phyloP scores from a whole-genome alignment of 176 grass and related monocot genomes.

The Musa beccarii region DNA sequence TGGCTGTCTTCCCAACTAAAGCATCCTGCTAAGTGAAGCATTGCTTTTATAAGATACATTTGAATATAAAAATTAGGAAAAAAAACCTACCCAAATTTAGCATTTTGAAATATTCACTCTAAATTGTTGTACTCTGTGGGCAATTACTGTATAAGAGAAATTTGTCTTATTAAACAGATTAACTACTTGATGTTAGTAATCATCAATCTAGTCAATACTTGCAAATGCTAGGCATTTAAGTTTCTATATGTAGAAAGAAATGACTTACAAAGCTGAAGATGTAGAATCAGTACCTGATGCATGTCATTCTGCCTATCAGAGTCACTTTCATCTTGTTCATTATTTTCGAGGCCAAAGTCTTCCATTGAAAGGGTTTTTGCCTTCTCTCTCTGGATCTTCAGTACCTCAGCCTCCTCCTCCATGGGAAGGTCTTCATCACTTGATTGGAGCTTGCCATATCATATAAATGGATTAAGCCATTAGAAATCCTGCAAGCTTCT shows the following conservation, averaged over 20 bases:
- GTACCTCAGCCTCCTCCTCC: constrained; percentile 53
- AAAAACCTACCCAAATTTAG: neutral
- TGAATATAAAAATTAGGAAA: neutral
- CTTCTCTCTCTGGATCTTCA: constrained; percentile 44
- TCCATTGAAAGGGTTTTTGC: constrained; percentile 48
- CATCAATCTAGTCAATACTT: neutral
- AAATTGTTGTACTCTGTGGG: neutral
- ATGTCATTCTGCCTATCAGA: constrained; percentile 24
- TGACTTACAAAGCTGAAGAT: constrained; percentile 13
- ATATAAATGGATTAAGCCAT: neutral
- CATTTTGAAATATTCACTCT: neutral
- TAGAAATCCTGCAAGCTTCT: neutral
- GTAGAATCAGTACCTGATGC: constrained; percentile 34
- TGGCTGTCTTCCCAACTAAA: constrained; percentile 28
- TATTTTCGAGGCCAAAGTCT: constrained; percentile 63
- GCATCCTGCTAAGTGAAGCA: constrained; percentile 17
- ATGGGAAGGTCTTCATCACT: constrained; percentile 50
- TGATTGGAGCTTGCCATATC: constrained; percentile 28
- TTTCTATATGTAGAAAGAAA: constrained; percentile 2
- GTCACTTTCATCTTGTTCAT: constrained; percentile 41
- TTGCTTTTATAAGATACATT: neutral
- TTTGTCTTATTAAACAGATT: neutral
- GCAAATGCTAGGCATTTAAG: neutral
- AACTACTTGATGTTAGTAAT: neutral
- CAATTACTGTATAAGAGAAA: neutral